phyloP scores from a whole-genome alignment of 2,329 filamentous ascomycete genomes.

The Pseudogymnoascus sp. region DNA sequence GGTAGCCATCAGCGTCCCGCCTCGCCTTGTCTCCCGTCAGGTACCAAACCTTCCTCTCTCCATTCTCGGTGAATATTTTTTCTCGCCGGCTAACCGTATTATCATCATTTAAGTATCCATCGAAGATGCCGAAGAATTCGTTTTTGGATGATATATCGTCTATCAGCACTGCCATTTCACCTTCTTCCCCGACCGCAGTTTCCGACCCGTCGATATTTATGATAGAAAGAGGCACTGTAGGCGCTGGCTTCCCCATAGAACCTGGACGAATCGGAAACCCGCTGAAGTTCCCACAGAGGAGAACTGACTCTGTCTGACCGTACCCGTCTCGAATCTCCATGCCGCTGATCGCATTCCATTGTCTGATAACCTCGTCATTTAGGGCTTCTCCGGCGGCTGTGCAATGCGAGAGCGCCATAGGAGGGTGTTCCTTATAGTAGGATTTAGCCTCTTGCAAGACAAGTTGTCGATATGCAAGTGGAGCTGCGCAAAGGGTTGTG shows the following conservation, averaged over 20 bases:
- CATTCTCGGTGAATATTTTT: slow-evolving; percentile 9
- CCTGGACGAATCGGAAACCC: slow-evolving; percentile 31
- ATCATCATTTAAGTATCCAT: slow-evolving; percentile 15
- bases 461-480: slow-evolving; percentile 35
- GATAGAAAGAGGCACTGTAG: slow-evolving; percentile 32
- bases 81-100: background rate
- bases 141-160: background rate
- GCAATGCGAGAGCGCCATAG: slow-evolving; percentile 31
- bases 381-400: slow-evolving; percentile 35
- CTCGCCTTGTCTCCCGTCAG: slow-evolving; percentile 33
- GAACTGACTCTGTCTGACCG: slow-evolving; percentile 35
- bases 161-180: slow-evolving; percentile 33
- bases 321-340: slow-evolving; percentile 36
- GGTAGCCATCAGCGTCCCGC: slow-evolving; percentile 30
- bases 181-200: slow-evolving; percentile 26
- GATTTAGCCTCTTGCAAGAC: slow-evolving; percentile 30
- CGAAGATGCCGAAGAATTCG: slow-evolving; percentile 17
- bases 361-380: slow-evolving; percentile 34
- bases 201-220: slow-evolving; percentile 29
- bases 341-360: slow-evolving; percentile 31
- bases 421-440: slow-evolving; percentile 25
- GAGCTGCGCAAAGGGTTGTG: slow-evolving; percentile 36
- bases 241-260: slow-evolving; percentile 35
- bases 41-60: slow-evolving; percentile 21
- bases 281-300: slow-evolving; percentile 35